These are phyloP conservation scores for Fusarium pseudocircinatum DNA, from an alignment of 2,329 filamentous ascomycete genomes.

Conservation along the genomic window DNA sequence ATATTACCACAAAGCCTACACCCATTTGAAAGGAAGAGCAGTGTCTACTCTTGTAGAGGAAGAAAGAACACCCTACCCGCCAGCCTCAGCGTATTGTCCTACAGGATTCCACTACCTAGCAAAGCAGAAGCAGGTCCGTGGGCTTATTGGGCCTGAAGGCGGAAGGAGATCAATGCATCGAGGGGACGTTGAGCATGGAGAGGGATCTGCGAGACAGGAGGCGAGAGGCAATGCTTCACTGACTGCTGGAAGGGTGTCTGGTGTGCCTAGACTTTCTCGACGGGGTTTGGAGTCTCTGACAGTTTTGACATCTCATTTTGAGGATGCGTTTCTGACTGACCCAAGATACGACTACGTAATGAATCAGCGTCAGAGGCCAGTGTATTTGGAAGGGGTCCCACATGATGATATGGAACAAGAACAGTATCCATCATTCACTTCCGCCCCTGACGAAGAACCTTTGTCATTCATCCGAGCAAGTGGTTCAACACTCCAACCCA, in stretches of 20 bases:
- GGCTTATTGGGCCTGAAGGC: background rate
- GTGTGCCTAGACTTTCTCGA: background rate
- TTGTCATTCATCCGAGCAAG: background rate
- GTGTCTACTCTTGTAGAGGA: constrained; percentile 27
- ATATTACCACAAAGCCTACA: background rate
- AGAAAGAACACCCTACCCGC: background rate
- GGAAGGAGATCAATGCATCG: background rate
- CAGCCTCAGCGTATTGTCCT: background rate
- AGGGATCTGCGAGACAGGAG: background rate
- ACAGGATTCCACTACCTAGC: background rate
- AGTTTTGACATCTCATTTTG: background rate
- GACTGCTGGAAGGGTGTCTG: too few relatives aligned
- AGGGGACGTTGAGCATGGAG: background rate
- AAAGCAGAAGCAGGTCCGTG: background rate
- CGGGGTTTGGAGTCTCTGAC: background rate
- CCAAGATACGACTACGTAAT: background rate
- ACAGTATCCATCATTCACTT: background rate
- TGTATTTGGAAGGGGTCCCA: background rate
- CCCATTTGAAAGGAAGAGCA: background rate
- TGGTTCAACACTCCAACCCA: background rate
- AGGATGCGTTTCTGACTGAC: background rate
- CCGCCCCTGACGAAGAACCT: background rate
- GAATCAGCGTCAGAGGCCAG: background rate
- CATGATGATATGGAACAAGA: rapidly evolving
- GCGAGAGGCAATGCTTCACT: background rate